Evolutionary conservation across 345 rosid genomes (phyloP).

Genomic region (Physaria fendleri): DNA sequence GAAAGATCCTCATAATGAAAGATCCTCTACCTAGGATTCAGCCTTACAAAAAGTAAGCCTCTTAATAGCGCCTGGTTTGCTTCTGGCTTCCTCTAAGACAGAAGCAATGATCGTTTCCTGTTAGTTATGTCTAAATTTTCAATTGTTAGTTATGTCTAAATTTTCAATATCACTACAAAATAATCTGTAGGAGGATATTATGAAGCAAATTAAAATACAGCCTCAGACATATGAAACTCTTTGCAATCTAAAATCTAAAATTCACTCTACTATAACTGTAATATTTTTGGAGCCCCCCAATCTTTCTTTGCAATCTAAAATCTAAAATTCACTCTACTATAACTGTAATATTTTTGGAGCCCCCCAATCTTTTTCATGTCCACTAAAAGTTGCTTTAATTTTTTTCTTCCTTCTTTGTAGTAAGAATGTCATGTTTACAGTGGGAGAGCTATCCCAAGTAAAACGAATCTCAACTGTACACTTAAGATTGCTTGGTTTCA

Average conservation of each 20-base stretch:
- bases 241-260: slow-evolving; percentile 1
- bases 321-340: background rate
- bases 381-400: slow-evolving; percentile 10
- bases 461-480: slow-evolving; percentile 65
- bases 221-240: background rate
- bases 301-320: background rate
- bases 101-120: background rate
- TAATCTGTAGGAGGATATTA: background rate
- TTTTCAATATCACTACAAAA: background rate
- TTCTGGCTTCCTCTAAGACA: slow-evolving; percentile 8
- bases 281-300: background rate
- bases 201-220: background rate
- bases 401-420: slow-evolving; percentile 33
- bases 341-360: background rate
- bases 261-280: background rate
- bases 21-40: slow-evolving; percentile 56
- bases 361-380: background rate
- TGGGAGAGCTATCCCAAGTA: slow-evolving; percentile 60
- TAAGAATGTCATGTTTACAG: slow-evolving; percentile 51
- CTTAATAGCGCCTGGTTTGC: background rate
- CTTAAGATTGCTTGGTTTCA: slow-evolving; percentile 84
- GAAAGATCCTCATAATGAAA: slow-evolving; percentile 61
- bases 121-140: background rate
- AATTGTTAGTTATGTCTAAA: background rate
- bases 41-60: slow-evolving; percentile 58